These are phyloP conservation scores for Collybia sordida DNA, from an alignment of 768 basidiomycete species.

Conservation along the genomic window DNA sequence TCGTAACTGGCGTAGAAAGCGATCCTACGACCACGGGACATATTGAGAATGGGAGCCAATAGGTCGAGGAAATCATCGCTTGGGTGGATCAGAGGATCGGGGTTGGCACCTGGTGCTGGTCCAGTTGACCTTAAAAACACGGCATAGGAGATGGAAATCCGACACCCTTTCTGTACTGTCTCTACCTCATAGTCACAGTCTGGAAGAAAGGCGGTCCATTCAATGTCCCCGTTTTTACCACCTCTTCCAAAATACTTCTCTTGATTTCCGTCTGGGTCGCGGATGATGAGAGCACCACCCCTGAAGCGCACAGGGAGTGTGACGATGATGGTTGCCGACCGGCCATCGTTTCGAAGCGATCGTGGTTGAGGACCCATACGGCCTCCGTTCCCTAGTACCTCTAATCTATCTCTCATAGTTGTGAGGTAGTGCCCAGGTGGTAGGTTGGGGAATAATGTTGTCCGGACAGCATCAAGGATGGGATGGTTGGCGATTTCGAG, in stretches of 20 bases:
- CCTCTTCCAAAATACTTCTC: slow-evolving; percentile 66
- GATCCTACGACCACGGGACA: slow-evolving; percentile 68
- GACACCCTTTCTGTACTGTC: slow-evolving; percentile 66
- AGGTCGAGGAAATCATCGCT: slow-evolving; percentile 74
- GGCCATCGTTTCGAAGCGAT: slow-evolving; percentile 57
- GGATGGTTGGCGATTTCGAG: slow-evolving; percentile 82
- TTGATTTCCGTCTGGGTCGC: slow-evolving; percentile 50
- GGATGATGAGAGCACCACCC: slow-evolving; percentile 65
- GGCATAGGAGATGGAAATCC: slow-evolving; percentile 69
- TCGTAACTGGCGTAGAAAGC: slow-evolving; percentile 71
- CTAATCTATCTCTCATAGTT: slow-evolving; percentile 65
- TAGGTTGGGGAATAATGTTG: slow-evolving; percentile 68
- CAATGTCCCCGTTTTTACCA: slow-evolving; percentile 64
- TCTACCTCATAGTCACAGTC: slow-evolving; percentile 80
- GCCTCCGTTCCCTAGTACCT: slow-evolving; percentile 63
- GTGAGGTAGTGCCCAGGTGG: slow-evolving; percentile 71
- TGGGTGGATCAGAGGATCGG: slow-evolving; percentile 68
- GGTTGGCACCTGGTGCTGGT: slow-evolving; percentile 38
- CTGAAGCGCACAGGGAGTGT: slow-evolving; percentile 74
- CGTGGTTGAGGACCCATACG: slow-evolving; percentile 56
- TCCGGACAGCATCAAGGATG: slow-evolving; percentile 74
- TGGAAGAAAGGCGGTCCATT: slow-evolving; percentile 75
- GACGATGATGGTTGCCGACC: slow-evolving; percentile 71
- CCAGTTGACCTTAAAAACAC: slow-evolving; percentile 71
- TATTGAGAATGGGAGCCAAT: slow-evolving; percentile 68